Conservation (phyloP, 2,329 filamentous ascomycete genomes). For the Phyllosticta capitalensis region DNA sequence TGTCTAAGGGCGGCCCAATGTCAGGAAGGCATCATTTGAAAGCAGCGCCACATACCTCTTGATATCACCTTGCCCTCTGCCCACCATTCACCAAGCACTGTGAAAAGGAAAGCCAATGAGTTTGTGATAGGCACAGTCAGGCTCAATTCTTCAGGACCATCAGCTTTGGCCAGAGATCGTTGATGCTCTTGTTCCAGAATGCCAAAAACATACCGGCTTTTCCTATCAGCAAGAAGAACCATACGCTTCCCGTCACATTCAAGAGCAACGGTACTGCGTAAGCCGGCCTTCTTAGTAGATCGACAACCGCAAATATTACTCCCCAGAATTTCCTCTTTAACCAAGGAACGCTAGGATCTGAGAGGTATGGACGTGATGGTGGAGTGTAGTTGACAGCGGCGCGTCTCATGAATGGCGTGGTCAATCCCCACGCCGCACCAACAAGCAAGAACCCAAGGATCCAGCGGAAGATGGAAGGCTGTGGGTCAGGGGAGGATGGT, state of each 20-base stretch:
- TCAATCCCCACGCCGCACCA: conserved; percentile 86
- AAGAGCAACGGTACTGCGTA: conserved; percentile 79
- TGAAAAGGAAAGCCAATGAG: conserved; percentile 90
- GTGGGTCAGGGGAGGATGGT: conserved; percentile 2
- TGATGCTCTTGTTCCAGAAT: background rate
- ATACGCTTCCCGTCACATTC: conserved; percentile 86
- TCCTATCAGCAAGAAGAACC: conserved; percentile 93
- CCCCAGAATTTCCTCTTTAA: conserved; percentile 53
- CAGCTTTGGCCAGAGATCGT: background rate
- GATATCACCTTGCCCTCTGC: conserved; percentile 86
- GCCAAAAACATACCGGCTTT: conserved; percentile 60
- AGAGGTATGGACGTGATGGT: conserved; percentile 23
- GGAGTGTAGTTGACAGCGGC: conserved; percentile 69
- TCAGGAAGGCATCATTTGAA: background rate
- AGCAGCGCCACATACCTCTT: conserved; percentile 49
- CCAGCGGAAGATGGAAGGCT: conserved; percentile 60
- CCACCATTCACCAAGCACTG: conserved; percentile 89
- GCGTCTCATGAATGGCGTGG: conserved; percentile 77
- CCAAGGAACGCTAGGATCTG: conserved; percentile 35
- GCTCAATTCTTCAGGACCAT: conserved; percentile 58
- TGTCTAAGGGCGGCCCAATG: conserved; percentile 45
- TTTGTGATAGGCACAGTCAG: conserved; percentile 93
- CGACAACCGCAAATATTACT: conserved; percentile 63
- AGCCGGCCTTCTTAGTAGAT: conserved; percentile 68
- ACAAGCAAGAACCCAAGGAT: conserved; percentile 83